Percentiles rank a stretch among this genome's conserved stretches.
These are phyloP conservation scores for Dactylorhiza incarnata DNA, from an alignment of 106 monocot genomes.

Conservation along the genomic window DNA sequence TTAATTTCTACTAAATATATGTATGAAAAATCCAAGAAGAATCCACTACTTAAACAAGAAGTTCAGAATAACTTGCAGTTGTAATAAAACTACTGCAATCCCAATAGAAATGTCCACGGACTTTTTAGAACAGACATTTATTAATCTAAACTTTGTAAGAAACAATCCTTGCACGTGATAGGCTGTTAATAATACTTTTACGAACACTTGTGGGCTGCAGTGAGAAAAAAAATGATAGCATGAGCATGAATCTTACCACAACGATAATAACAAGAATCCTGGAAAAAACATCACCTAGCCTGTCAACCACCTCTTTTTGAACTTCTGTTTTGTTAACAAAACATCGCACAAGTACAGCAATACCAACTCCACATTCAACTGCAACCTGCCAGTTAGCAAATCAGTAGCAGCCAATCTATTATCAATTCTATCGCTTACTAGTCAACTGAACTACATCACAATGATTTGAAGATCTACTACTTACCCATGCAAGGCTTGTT, in stretches of 20 bases:
- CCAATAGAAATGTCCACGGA: background rate
- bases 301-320: slow-evolving; percentile 7
- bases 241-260: slow-evolving; percentile 16
- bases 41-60: background rate
- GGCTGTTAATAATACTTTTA: background rate
- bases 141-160: background rate
- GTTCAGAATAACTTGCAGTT: background rate
- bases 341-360: slow-evolving; percentile 19
- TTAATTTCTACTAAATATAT: too few relatives aligned
- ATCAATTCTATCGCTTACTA: too few relatives aligned
- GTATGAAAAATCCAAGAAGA: too few relatives aligned
- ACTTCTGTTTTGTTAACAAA: slow-evolving; percentile 10
- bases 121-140: background rate
- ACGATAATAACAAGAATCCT: slow-evolving; percentile 10
- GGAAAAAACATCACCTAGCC: slow-evolving; percentile 15
- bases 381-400: background rate
- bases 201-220: background rate
- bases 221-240: background rate
- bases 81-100: background rate
- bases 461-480: slow-evolving; percentile 7
- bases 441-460: too few relatives aligned
- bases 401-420: background rate
- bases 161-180: background rate
- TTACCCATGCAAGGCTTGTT: slow-evolving; percentile 61
- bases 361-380: slow-evolving; percentile 16